Conservation (phyloP, 2,329 filamentous ascomycete species). For the Pseudogymnoascus sp. region DNA sequence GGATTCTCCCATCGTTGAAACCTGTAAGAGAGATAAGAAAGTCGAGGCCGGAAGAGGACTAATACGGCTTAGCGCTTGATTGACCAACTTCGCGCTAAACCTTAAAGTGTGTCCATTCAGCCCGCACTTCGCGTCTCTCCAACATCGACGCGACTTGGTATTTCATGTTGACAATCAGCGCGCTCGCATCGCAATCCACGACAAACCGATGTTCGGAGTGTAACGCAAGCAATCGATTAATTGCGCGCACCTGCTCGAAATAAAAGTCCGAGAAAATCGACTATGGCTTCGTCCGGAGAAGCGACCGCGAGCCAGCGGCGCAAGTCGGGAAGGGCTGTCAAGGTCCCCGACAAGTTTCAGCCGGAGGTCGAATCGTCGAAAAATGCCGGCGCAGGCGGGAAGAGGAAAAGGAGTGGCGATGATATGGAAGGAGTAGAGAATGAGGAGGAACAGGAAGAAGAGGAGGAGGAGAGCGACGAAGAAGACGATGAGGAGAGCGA, state of each 20-base stretch:
- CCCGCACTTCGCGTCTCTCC: constrained; percentile 3
- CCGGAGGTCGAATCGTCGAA: constrained; percentile 38
- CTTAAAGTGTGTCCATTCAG: constrained; percentile 1
- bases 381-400: constrained; percentile 36
- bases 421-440: constrained; percentile 42
- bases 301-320: constrained; percentile 48
- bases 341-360: constrained; percentile 52
- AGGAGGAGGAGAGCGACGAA: constrained; percentile 33
- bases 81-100: background rate
- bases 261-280: constrained; percentile 33
- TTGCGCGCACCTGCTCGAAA: background rate
- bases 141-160: constrained; percentile 2
- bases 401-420: constrained; percentile 50
- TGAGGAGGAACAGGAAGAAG: constrained; percentile 36
- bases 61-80: background rate
- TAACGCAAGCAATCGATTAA: background rate
- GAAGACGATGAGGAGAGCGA: constrained; percentile 38
- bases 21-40: background rate
- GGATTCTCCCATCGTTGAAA: background rate
- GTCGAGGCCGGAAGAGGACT: background rate
- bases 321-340: constrained; percentile 62
- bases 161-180: constrained; percentile 2
- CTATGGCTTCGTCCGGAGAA: constrained; percentile 45
- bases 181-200: background rate
- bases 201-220: constrained; percentile 3